Conservation (phyloP, 78 protist species). For the Dictyostelium intermedium region DNA sequence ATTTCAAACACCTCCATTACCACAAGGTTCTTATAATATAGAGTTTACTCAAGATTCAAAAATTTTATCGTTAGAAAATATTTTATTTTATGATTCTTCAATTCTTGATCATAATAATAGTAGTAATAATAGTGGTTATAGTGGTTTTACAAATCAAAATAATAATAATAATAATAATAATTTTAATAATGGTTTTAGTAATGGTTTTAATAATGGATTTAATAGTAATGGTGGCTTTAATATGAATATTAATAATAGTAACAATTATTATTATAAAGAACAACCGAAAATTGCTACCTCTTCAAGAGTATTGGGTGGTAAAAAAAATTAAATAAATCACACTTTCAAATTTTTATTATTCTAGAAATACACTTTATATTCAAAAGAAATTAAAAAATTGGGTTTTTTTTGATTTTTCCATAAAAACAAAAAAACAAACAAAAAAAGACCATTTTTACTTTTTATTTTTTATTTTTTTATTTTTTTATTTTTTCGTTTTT, state of each 20-base stretch:
- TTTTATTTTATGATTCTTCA: conserved; percentile 19
- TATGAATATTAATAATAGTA: background rate
- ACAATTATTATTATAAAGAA: background rate
- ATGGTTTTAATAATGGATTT: too few relatives aligned
- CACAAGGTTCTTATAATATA: conserved; percentile 27
- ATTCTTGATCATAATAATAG: background rate
- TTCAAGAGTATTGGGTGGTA: conserved; percentile 36
- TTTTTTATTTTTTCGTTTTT: background rate
- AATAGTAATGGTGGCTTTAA: background rate
- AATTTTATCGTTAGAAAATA: conserved; percentile 15
- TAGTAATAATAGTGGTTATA: background rate
- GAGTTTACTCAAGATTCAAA: background rate
- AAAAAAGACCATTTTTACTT: background rate
- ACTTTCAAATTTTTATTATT: too few relatives aligned
- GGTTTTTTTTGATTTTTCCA: too few relatives aligned
- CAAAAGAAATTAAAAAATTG: too few relatives aligned
- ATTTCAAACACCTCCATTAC: conserved; percentile 37
- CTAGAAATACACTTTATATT: too few relatives aligned
- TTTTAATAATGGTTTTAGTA: background rate
- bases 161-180: background rate
- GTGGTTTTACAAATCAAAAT: background rate
- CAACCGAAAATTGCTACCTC: conserved; percentile 1
- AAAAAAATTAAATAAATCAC: background rate
- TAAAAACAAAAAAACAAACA: background rate
- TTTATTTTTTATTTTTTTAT: background rate